Base-by-base conservation (phyloP, 192 early-diverging fungal genomes). In the Kickxella alabastrina region DNA sequence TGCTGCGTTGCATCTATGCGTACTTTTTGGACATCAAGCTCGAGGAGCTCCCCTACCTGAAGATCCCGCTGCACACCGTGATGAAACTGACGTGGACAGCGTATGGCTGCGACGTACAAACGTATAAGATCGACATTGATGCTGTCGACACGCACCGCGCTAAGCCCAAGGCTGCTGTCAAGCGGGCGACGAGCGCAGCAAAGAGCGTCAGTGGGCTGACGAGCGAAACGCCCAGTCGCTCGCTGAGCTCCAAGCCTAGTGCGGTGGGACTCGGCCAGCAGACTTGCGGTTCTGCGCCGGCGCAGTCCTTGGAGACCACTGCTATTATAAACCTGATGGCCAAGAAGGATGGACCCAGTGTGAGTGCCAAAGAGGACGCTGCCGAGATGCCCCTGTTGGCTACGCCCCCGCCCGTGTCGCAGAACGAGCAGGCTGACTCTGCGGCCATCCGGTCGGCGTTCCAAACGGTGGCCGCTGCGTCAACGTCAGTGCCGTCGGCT, bases 31-130 rank as follows among this genome's bases (percentile, higher is more conserved):
- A 94, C 48, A 86, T 90, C 57, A 80, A 82, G 18, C 95, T 92
- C 49, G 92, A 97, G 23, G 92, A 99, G 54, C 70, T 99, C 31
- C 97, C 97, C 0, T 99, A 99, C 51, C 84, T 97, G 63, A 99
- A 98, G 62, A 95, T 99, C 41, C 97, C 97, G 5, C 78, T 99
- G 40, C 97, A 99, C 64, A 92, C 93, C 0, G 84, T 99, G 34
- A 92, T 99, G 58, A 91, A 95, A 64, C 75, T 99, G 21, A 98
- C 95, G 6, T 95, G 94, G 32, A 91, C 90, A 23, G 97, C 97
- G 10, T 98, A 99, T 57, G 84, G 86, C 18, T 99, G 97, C 65
- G 80, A 91, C 42, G 92, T 97, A 52, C 91, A 97, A 65, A 79
- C 86, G 72, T 96, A 87, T 73, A 85, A 86, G 56, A 87, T 98